Percentiles rank a stretch among this genome's conserved stretches.
Conservation (phyloP, 2,329 filamentous ascomycete genomes). For the Monosporascus sp. region DNA sequence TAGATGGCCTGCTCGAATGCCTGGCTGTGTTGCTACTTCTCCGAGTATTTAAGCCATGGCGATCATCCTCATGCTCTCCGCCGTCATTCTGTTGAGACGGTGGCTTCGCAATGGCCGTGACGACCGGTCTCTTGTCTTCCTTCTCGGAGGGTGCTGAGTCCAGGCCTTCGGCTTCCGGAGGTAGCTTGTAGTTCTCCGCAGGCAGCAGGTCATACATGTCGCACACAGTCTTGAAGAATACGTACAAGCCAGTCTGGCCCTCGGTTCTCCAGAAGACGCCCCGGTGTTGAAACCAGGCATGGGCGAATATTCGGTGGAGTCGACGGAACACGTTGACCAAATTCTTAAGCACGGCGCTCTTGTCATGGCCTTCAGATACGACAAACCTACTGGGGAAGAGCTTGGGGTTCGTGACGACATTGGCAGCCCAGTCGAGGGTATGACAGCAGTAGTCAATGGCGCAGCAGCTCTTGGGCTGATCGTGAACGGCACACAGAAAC, state of each 20-base stretch:
- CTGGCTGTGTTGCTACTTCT: conserved; percentile 68
- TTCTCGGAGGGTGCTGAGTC: conserved; percentile 44
- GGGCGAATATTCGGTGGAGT: conserved; percentile 93
- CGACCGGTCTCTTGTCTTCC: conserved; percentile 35
- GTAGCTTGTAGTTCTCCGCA: conserved; percentile 92
- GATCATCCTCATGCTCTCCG: conserved; percentile 41
- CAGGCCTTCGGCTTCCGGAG: conserved; percentile 83
- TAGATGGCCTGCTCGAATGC: conserved; percentile 76
- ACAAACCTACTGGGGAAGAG: conserved; percentile 85
- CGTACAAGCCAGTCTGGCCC: conserved; percentile 82
- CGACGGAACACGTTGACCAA: conserved; percentile 92
- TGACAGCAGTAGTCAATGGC: conserved; percentile 99
- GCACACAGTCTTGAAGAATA: conserved; percentile 96
- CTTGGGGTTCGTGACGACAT: conserved; percentile 88
- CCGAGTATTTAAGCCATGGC: conserved; percentile 42
- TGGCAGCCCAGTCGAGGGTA: conserved; percentile 95
- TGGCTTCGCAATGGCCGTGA: conserved; percentile 29
- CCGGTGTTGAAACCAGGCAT: conserved; percentile 97
- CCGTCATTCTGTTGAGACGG: conserved; percentile 21
- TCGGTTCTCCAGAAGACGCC: conserved; percentile 95
- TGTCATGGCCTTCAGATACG: conserved; percentile 52
- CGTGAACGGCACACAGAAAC: conserved; percentile 95
- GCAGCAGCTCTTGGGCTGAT: conserved; percentile 93
- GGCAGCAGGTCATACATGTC: conserved; percentile 86
- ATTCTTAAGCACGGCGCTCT: conserved; percentile 67